Base-by-base conservation (phyloP, 2,329 filamentous ascomycete genomes). In the Pseudogymnoascus sp. region DNA sequence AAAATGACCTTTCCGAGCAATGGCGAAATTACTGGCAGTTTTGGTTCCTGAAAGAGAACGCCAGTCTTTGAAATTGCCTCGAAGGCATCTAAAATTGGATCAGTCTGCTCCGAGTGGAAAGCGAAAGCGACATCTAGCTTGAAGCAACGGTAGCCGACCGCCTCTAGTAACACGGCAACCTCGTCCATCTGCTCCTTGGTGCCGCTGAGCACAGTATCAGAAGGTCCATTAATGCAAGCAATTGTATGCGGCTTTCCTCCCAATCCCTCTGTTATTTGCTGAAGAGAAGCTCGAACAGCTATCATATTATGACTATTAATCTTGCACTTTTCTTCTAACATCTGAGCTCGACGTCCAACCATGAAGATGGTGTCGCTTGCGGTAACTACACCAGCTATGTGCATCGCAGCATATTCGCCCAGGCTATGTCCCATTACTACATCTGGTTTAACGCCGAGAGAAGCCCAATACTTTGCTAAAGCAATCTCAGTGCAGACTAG, bases 221-320 rank as follows among this genome's bases (percentile, higher is more conserved):
- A 79, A 0, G 86, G 85, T 0, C 86, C 84, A 67, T 94, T 94
- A 72, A 91, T 81, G 75, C 90, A 94, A 13, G 89, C 87, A 59
- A 77, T 71, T 3, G 72, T 66, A 33, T 54, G 21, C 13, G 77
- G 77, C 66, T 76, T 77, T 60, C 71, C 71, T 59, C 79, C 79
- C 21, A 81, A 77, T 50, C 74, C 77, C 64, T 62, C 61, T 36
- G n/a, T 61, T 62, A 84, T 82, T 3, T 79, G 76, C 15, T 83
- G 77, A 7, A 78, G 74, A 0, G 72, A 68, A 0, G 68, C 73
- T 4, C 70, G 69, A 0, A 86, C 81, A 11, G 81, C 81, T 26
- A 87, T 71, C 85, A 88, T 88, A 29, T 80, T 79, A 67, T 91
- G 87, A 1, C 83, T 88, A 63, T 84, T 82, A 10, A 80, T 77